Percentiles rank a stretch among this genome's conserved stretches.
phyloP scores from a whole-genome alignment of 371 early-diverging fungal species.

The Apophysomyces elegans region DNA sequence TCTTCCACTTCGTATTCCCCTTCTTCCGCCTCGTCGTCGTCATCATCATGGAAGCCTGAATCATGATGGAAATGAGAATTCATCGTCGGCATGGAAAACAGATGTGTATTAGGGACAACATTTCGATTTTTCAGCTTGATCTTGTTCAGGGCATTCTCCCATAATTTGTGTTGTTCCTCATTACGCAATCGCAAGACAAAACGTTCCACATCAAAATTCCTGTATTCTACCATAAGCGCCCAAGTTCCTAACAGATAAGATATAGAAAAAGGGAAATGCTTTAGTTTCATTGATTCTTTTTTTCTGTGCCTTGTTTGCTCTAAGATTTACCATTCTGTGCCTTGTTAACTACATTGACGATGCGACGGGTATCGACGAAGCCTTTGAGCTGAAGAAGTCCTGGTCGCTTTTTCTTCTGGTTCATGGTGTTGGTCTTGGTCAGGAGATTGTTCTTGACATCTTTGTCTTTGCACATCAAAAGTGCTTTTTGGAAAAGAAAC shows the following conservation, averaged over 20 bases:
- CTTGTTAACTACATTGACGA: constrained; percentile 28
- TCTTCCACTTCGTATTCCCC: constrained; percentile 48
- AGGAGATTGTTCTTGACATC: constrained; percentile 43
- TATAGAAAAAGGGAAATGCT: background rate
- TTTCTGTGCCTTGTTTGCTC: too few relatives aligned
- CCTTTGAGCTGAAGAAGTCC: constrained; percentile 77
- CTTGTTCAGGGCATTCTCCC: constrained; percentile 77
- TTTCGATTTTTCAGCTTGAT: constrained; percentile 33
- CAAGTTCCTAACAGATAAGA: constrained; percentile 37
- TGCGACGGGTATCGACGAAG: constrained; percentile 32
- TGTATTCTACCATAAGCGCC: constrained; percentile 75
- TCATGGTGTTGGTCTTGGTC: constrained; percentile 51
- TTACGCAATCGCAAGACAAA: constrained; percentile 86
- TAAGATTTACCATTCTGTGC: constrained; percentile 18
- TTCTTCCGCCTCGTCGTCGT: constrained; percentile 47
- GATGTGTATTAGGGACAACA: constrained; percentile 27
- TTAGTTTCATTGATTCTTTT: too few relatives aligned
- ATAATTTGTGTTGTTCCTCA: constrained; percentile 88
- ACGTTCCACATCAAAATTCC: constrained; percentile 74
- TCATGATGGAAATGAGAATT: constrained; percentile 31
- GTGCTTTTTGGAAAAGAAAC: constrained; percentile 87
- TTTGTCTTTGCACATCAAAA: constrained; percentile 85
- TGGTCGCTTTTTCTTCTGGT: constrained; percentile 52
- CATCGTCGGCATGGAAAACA: constrained; percentile 38
- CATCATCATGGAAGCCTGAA: constrained; percentile 37